Conservation (phyloP, 352 stramenopile genomes). For the Phytophthora sp. region DNA sequence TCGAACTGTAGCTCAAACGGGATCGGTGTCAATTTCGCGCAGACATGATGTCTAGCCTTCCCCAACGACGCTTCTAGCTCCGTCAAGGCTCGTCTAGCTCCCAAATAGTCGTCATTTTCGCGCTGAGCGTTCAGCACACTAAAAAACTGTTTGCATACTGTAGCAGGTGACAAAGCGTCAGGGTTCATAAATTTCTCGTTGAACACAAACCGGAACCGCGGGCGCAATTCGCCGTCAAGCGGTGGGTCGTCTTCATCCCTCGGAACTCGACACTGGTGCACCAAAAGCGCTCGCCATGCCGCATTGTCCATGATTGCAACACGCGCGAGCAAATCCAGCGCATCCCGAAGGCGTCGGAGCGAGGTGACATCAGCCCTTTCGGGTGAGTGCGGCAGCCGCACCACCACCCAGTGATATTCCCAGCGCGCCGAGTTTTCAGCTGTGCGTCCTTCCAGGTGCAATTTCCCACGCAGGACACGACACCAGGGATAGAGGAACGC, state of each 20-base stretch:
- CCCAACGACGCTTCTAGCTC: constrained; percentile 3
- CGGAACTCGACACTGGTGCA: constrained; percentile 44
- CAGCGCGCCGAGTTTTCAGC: constrained; percentile 38
- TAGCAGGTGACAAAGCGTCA: constrained; percentile 31
- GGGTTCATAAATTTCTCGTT: constrained; percentile 37
- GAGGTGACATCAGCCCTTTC: constrained; percentile 6
- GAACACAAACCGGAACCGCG: constrained; percentile 43
- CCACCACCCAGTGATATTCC: constrained; percentile 40
- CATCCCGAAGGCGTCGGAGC: constrained; percentile 35
- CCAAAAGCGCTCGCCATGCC: constrained; percentile 41
- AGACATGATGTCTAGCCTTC: background rate
- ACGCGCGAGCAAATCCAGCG: constrained; percentile 44
- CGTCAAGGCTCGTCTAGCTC: constrained; percentile 20
- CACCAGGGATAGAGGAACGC: constrained; percentile 41
- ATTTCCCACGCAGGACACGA: constrained; percentile 25
- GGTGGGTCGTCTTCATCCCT: constrained; percentile 36
- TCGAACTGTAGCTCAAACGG: constrained; percentile 35
- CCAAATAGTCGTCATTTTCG: constrained; percentile 25
- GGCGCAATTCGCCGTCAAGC: constrained; percentile 36
- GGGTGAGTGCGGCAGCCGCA: constrained; percentile 29
- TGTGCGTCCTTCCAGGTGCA: constrained; percentile 33
- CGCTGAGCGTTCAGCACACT: background rate
- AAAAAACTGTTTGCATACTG: constrained; percentile 32
- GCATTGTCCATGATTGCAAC: constrained; percentile 38
- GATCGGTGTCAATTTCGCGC: background rate